Base-by-base conservation (phyloP, 1,139 yeast species). In the Suhomyces chickasaworum region DNA sequence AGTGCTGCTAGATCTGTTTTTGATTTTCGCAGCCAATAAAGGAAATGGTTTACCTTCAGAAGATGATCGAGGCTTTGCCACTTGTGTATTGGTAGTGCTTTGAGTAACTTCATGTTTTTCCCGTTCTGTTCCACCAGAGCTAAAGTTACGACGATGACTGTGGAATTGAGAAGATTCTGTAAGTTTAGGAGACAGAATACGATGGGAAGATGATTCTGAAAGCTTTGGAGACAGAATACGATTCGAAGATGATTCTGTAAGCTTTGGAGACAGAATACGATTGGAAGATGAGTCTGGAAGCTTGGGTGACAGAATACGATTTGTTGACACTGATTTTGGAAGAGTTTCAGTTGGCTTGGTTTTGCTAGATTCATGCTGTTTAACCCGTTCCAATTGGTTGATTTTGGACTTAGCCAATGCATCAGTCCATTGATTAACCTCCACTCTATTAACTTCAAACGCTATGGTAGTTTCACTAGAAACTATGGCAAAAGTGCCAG, bases 381-480 rank as follows among this genome's bases (percentile, higher is more conserved):
- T 56, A 52, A 32, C 9, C 53, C 82, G 68, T 50, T 82, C 85
- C 46, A 65, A 66, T 50, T 77, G 80, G 49, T 69, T 67, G 6
- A 65, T 53, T 54, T 83, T 77, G 0, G 84, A 61, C 50, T 69
- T 76, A 4, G 80, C 80, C 37, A 83, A 65, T 0, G 77, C 60
- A 41, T 75, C 78, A 0, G 87, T 81, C 88, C 88, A 83, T 15
- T 66, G 61, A 27, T 71, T 65, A 0, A 82, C 71, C 36, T 80
- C 85, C 38, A 59, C 65, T 50, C 75, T 78, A 39, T 80, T 83
- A n/a, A 77, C 84, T 56, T 83, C 86, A 63, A 80, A 79, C 2
- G 75, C 71, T 51, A 78, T 73, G 0, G 85, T 71, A 2, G 77
- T 67, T 6, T 61, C 64, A 31, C 61, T 60, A 0, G 85, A 78